Evolutionary conservation across 495 filamentous ascomycete species (phyloP), one percentile per base, ranked within the genome.

Genomic region (Penicillium samsonianum): DNA sequence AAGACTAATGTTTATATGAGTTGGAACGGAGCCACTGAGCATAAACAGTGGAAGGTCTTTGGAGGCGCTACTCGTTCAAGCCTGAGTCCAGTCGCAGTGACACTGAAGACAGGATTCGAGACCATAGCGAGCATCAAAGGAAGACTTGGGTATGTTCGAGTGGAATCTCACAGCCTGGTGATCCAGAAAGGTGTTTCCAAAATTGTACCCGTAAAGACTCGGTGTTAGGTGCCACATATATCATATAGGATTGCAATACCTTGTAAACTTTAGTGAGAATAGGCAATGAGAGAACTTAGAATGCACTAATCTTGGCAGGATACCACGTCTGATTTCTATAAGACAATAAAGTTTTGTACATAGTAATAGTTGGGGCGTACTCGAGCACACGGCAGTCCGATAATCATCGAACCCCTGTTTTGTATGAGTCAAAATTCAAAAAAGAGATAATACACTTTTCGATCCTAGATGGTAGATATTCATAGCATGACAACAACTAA

Each of bases 21-120:
- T 46, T 73, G 70, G 70, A 71, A 73, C 42, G 68, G 68, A 28
- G 68, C 68, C 2, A 73, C 67, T 10, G 67, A 70, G 33, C n/a
- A 38, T 25, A n/a, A 51, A 9, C 12, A 40, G 16, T 64, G 61
- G 61, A 57, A 59, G 48, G 48, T 64, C 6, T 56, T 51, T 28
- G 49, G 49, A 2, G 35, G 35, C 14, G 11, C n/a, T 9, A 40
- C 14, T 35, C 22, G n/a, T 4, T n/a, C 2, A 23, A 35, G 26
- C 7, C 33, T 51, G 14, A 22, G 9, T 25, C 49, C 23, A 10
- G 22, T 51, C 12, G 20, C 7, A 1, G 22, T 40, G 6, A 7
- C 16, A 12, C 48, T 12, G 2, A 38, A 28, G 49, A 41, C 49
- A 10, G 35, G 49, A 2, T 51, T 51, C 14, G 35, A 51, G 16